Base-by-base conservation (phyloP, 495 filamentous ascomycete genomes). In the Hypomontagnella submonticulosa region DNA sequence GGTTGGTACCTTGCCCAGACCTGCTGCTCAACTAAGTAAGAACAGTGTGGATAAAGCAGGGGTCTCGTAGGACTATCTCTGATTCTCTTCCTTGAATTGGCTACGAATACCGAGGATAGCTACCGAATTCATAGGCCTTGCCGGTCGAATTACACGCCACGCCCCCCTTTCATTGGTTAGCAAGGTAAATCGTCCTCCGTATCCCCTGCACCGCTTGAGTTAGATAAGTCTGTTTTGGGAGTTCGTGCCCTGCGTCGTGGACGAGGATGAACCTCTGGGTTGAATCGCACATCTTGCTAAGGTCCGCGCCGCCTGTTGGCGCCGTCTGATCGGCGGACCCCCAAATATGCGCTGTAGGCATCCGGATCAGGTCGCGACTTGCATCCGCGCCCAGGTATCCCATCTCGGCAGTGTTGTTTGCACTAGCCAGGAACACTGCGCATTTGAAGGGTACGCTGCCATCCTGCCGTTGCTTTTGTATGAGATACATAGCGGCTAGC, bases 291-390 rank as follows among this genome's bases (percentile, higher is more conserved):
- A 55, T 11, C 12, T 23, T 23, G 51, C 30, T 40, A 8, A 55
- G 51, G 33, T 55, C 51, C 34, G 12, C 33, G n/a, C 51, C 51
- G 34, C 51, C 51, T 11, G 9, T 40, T 4, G 51, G 51, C 51
- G 27, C 51, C 7, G 18, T 55, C n/a, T 38, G 11, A 40, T 55
- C 51, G 6, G 12, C 34, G 15, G 27, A 37, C 10, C 51, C 51
- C 51, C 51, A 55, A 7, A 55, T 55, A 15, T 55, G 51, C 10
- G 20, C 34, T 8, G 51, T 36, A 10, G 51, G 51, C 6, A 40
- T 40, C n/a, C n/a, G 51, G 18, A 55, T 55, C 34, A 15, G 6
- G 10, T 40, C 27, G n/a, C 9, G 18, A 13, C 33, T 23, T 5
- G 3, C 30, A 6, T 40, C 38, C 5, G 37, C n/a, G 13, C 33